Evolutionary conservation across 352 stramenopile species (phyloP).

Genomic region (Phytophthora tentaculata): DNA sequence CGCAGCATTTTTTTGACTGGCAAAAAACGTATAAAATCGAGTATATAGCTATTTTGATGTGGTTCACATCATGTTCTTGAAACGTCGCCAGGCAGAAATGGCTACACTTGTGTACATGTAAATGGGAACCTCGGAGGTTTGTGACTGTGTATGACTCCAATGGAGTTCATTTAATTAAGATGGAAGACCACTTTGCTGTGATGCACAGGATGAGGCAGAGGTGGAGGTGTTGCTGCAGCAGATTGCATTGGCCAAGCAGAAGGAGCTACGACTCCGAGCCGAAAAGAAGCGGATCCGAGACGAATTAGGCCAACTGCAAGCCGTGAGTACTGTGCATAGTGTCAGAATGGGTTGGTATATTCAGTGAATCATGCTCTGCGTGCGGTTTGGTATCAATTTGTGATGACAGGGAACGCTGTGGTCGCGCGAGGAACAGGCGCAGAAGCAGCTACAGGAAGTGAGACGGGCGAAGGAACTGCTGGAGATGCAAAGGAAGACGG

Average conservation of each 20-base stretch:
- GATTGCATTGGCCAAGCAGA: conserved; percentile 61
- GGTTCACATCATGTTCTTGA: not conserved
- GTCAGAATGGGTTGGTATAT: not conserved
- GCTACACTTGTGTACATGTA: conserved; percentile 21
- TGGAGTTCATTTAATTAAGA: not conserved
- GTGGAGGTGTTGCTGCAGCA: conserved; percentile 65
- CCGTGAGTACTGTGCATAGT: conserved; percentile 29
- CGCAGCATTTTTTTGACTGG: conserved; percentile 38
- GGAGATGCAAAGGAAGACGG: conserved; percentile 37
- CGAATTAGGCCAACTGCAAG: conserved; percentile 55
- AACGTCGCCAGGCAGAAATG: conserved; percentile 17
- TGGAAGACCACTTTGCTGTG: not conserved
- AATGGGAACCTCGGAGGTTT: conserved; percentile 14
- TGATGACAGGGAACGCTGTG: conserved; percentile 47
- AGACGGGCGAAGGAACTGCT: conserved; percentile 39
- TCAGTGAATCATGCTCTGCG: too few relatives aligned
- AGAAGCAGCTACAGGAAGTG: conserved; percentile 50
- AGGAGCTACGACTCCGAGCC: conserved; percentile 63
- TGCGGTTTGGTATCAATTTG: not conserved
- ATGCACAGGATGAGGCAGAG: conserved; percentile 41
- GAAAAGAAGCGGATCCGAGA: conserved; percentile 73
- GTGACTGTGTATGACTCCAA: not conserved
- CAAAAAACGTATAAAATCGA: conserved; percentile 7
- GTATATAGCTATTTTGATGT: not conserved
- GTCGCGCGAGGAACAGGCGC: conserved; percentile 51